Percentiles rank a stretch among this genome's conserved stretches.
Conservation (phyloP, 495 filamentous ascomycete species). For the Annulohypoxylon stygium region DNA sequence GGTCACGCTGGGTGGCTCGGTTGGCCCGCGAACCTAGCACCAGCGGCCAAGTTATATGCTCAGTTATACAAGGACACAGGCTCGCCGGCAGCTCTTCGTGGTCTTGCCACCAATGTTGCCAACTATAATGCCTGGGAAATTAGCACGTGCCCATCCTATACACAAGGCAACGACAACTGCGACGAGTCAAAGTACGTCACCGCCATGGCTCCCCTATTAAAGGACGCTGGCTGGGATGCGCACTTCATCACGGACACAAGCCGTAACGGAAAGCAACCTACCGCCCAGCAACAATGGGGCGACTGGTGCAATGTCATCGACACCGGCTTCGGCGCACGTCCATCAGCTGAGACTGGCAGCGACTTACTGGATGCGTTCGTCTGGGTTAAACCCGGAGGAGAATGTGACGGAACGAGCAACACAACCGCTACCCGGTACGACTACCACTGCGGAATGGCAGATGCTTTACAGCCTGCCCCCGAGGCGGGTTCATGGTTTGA, state of each 20-base stretch:
- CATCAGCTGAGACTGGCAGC: conserved; percentile 72
- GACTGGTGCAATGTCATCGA: conserved; percentile 83
- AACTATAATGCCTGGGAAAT: conserved; percentile 76
- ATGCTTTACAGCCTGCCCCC: conserved; percentile 68
- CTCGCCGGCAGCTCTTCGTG: conserved; percentile 70
- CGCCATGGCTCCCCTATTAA: conserved; percentile 71
- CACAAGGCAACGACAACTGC: conserved; percentile 59
- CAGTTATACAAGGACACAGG: conserved; percentile 70
- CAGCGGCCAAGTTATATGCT: conserved; percentile 71
- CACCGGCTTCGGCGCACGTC: conserved; percentile 75
- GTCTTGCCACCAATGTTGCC: conserved; percentile 80
- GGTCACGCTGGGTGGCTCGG: conserved; percentile 82
- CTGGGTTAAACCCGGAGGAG: conserved; percentile 84
- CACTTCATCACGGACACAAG: conserved; percentile 71
- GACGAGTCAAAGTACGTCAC: conserved; percentile 78
- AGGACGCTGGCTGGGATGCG: conserved; percentile 68
- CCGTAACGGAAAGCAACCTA: conserved; percentile 61
- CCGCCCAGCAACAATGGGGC: conserved; percentile 73
- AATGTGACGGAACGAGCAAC: conserved; percentile 77
- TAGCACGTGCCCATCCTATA: conserved; percentile 68
- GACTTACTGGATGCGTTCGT: conserved; percentile 77
- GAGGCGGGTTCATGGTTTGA: conserved; percentile 80
- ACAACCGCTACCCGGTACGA: conserved; percentile 69
- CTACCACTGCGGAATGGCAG: conserved; percentile 69
- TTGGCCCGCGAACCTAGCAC: conserved; percentile 76